Percentiles rank a stretch among this genome's conserved stretches.
Conservation (phyloP, 257 asterid species). For the Mitragyna speciosa region DNA sequence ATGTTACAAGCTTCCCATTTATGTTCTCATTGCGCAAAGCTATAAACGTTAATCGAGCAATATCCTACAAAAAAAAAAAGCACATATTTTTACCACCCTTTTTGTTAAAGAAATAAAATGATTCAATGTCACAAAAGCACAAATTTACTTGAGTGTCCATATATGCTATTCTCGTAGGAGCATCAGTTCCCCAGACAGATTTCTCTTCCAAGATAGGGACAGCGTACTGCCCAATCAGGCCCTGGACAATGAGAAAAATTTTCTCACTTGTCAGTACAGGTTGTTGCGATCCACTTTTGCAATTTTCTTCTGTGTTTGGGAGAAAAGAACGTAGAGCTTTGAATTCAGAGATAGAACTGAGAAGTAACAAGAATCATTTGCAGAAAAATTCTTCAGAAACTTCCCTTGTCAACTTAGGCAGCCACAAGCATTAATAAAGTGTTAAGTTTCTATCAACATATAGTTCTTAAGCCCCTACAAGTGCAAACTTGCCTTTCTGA, state of each 20-base stretch:
- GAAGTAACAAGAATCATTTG: background rate
- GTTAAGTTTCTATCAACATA: background rate
- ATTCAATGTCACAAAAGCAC: slow-evolving; percentile 8
- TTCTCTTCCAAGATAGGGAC: slow-evolving; percentile 95
- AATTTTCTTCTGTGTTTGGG: background rate
- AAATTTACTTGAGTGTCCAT: slow-evolving; percentile 91
- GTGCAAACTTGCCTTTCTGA: background rate
- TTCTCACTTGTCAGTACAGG: slow-evolving; percentile 4
- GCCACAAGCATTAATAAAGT: background rate
- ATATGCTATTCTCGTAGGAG: slow-evolving; percentile 96
- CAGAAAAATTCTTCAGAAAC: background rate
- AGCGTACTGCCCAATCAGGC: slow-evolving; percentile 96
- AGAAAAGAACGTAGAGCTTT: background rate
- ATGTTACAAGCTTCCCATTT: slow-evolving; percentile 83
- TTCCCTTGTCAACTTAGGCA: background rate
- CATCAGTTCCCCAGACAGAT: slow-evolving; percentile 99
- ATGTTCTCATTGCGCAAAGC: slow-evolving; percentile 85
- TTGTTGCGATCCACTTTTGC: background rate
- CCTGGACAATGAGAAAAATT: slow-evolving; percentile 47
- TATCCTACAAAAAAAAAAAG: slow-evolving; percentile 53
- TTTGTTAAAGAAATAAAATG: slow-evolving; percentile 12
- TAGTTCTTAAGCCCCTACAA: no score
- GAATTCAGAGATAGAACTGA: background rate
- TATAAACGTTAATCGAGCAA: slow-evolving; percentile 89
- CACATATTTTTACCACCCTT: slow-evolving; percentile 15